phyloP scores from a whole-genome alignment of 306 rosid genomes.

The Inga leiocalycina region DNA sequence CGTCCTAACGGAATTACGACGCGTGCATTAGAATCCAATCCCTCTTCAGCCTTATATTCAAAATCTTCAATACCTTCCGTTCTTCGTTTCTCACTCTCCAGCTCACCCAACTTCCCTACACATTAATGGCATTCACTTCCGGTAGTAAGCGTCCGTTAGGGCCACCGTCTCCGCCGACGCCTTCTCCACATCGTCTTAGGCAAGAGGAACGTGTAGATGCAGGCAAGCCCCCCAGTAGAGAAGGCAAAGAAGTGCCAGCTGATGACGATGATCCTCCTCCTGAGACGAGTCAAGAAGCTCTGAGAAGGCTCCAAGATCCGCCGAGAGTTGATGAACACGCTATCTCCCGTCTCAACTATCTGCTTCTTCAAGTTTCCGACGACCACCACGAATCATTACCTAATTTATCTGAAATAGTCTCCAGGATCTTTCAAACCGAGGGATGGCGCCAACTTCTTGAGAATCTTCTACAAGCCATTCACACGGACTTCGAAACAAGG shows the following conservation, averaged over 20 bases:
- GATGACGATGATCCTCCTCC: not conserved
- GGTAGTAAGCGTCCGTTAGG: no score
- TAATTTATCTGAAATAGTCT: not conserved
- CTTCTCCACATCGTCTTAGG: not conserved
- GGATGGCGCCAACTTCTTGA: conserved; percentile 11
- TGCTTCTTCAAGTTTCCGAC: not conserved
- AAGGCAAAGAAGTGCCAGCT: not conserved
- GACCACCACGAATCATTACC: not conserved
- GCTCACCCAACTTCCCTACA: not conserved
- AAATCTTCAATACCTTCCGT: not conserved
- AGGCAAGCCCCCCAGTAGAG: not conserved
- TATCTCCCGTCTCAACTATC: not conserved
- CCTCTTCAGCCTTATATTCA: not conserved
- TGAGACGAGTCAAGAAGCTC: not conserved
- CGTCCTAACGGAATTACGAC: not conserved
- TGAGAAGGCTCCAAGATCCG: not conserved
- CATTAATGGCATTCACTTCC: not conserved
- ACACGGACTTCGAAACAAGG: not conserved
- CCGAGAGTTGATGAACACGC: not conserved
- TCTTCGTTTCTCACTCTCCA: not conserved
- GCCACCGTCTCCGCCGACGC: not conserved
- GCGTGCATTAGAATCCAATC: not conserved
- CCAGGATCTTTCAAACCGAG: not conserved
- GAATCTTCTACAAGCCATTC: not conserved
- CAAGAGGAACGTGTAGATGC: not conserved